Percentiles rank a stretch among this genome's conserved stretches.
These are phyloP conservation scores for Artemisia tridentata DNA, from an alignment of 129 eudicot genomes.

Conservation along the genomic window DNA sequence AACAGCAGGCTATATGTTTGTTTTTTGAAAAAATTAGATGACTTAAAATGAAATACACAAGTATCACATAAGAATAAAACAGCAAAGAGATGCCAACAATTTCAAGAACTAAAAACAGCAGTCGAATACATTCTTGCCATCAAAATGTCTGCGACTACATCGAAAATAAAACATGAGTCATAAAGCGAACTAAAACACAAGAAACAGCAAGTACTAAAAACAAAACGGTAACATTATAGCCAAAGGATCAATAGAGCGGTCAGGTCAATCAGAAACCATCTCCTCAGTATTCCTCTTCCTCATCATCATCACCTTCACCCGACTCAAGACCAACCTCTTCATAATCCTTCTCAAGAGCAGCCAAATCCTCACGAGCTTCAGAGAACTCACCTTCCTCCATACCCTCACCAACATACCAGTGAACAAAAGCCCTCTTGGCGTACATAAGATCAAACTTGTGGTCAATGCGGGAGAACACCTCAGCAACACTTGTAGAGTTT, in stretches of 20 bases:
- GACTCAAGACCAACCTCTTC: conserved; percentile 41
- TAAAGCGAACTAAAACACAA: neutral
- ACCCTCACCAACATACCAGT: conserved; percentile 46
- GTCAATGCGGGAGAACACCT: conserved; percentile 36
- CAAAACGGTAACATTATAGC: neutral
- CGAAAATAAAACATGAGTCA: neutral
- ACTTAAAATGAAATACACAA: neutral
- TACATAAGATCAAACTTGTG: conserved; percentile 37
- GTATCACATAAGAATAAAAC: neutral
- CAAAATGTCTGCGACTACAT: neutral
- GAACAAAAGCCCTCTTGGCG: conserved; percentile 34
- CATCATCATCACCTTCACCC: conserved; percentile 27
- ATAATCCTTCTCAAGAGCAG: conserved; percentile 36
- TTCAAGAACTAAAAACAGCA: neutral
- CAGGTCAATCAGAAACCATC: neutral
- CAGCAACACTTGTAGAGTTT: conserved; percentile 29
- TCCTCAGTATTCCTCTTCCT: conserved; percentile 28
- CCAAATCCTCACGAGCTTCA: conserved; percentile 44
- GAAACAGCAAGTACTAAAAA: neutral
- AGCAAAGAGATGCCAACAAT: neutral
- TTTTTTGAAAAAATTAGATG: too few relatives aligned
- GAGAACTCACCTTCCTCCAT: conserved; percentile 42
- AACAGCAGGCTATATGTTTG: too few relatives aligned
- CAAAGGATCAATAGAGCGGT: neutral
- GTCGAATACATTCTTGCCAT: neutral